Evolutionary conservation across 1,284 basidiomycete genomes (phyloP).

Genomic region (Sporisorium exsertum): DNA sequence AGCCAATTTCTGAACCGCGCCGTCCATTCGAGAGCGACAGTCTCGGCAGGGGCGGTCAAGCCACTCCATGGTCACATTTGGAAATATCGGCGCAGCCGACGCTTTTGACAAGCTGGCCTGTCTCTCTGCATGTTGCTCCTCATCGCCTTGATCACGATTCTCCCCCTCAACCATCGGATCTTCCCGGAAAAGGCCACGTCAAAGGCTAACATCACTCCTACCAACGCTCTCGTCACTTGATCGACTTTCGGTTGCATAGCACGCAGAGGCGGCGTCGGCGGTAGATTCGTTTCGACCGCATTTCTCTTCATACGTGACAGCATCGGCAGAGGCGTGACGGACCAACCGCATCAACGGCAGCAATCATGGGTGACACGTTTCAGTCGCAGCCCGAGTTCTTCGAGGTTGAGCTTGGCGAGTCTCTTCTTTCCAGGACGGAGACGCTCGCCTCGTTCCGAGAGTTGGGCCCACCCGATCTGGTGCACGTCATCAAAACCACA

Average conservation of each 20-base stretch:
- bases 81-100: background rate
- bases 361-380: constrained; percentile 65
- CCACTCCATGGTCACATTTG: background rate
- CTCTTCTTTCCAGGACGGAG: constrained; percentile 89
- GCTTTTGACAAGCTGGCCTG: too few species aligned
- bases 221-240: background rate
- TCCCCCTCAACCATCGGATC: background rate
- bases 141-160: background rate
- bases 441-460: constrained; percentile 92
- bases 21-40: background rate
- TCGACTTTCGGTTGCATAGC: background rate
- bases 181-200: background rate
- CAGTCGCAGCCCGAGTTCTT: constrained; percentile 67
- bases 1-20: background rate
- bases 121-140: background rate
- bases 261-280: background rate
- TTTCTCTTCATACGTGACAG: background rate
- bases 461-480: constrained; percentile 95
- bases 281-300: background rate
- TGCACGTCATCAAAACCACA: constrained; percentile 89
- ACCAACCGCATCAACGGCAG: background rate
- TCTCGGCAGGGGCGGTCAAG: constrained; percentile 1
- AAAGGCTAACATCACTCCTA: background rate
- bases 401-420: constrained; percentile 90
- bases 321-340: background rate